Percentiles rank a stretch among this genome's conserved stretches.
These are phyloP conservation scores for Blastobotrys attinorum DNA, from an alignment of 805 yeast species.

Conservation along the genomic window DNA sequence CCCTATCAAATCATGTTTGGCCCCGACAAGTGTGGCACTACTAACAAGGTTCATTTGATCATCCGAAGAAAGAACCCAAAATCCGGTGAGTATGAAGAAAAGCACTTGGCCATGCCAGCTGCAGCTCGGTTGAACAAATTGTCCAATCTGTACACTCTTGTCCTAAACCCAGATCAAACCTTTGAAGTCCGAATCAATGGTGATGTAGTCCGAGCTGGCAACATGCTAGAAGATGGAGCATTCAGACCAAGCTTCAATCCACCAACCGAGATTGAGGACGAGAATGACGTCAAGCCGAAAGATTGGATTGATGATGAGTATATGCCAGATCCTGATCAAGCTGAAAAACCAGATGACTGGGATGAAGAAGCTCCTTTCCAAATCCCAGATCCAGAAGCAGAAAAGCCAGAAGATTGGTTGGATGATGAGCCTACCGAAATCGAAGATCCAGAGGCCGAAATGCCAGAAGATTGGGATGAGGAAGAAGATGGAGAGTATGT, in stretches of 20 bases:
- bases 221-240: slow-evolving; percentile 44
- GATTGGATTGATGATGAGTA: slow-evolving; percentile 71
- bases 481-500: slow-evolving; percentile 84
- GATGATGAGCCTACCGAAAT: slow-evolving; percentile 52
- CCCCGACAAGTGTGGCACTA: slow-evolving; percentile 82
- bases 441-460: slow-evolving; percentile 56
- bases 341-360: slow-evolving; percentile 75
- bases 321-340: slow-evolving; percentile 61
- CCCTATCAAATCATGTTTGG: slow-evolving; percentile 90
- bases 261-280: slow-evolving; percentile 53
- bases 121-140: slow-evolving; percentile 47
- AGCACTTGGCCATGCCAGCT: slow-evolving; percentile 62
- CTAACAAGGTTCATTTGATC: slow-evolving; percentile 75
- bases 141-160: slow-evolving; percentile 67
- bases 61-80: slow-evolving; percentile 49
- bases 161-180: slow-evolving; percentile 54
- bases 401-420: slow-evolving; percentile 74
- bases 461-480: slow-evolving; percentile 82
- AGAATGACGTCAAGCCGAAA: slow-evolving; percentile 54
- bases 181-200: slow-evolving; percentile 84
- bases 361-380: slow-evolving; percentile 59
- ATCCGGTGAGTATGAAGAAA: slow-evolving; percentile 55
- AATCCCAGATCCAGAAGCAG: slow-evolving; percentile 60
- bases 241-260: slow-evolving; percentile 65
- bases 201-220: slow-evolving; percentile 60